Conservation (phyloP, 805 yeast genomes). For the Candida caryicola region DNA sequence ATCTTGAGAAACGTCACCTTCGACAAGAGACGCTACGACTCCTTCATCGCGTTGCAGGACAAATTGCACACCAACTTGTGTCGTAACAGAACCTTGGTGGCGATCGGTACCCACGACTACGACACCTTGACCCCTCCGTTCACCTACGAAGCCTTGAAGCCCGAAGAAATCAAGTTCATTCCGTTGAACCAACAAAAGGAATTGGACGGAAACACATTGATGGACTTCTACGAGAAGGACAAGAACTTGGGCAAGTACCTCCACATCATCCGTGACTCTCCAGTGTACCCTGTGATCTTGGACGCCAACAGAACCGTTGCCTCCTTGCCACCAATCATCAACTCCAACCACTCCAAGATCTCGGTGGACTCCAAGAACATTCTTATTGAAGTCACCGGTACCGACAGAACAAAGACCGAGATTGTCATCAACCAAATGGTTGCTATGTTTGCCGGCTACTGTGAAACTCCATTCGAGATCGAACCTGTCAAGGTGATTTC, state of each 20-base stretch:
- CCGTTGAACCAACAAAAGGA: conserved; percentile 71
- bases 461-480: conserved; percentile 73
- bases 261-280: conserved; percentile 82
- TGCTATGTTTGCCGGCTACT: conserved; percentile 93
- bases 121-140: conserved; percentile 80
- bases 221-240: conserved; percentile 89
- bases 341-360: conserved; percentile 87
- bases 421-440: conserved; percentile 88
- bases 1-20: conserved; percentile 79
- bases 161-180: conserved; percentile 67
- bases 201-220: conserved; percentile 72
- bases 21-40: conserved; percentile 82
- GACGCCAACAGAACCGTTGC: conserved; percentile 76
- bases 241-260: conserved; percentile 86
- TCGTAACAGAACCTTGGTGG: conserved; percentile 95
- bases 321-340: conserved; percentile 96
- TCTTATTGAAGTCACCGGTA: conserved; percentile 91
- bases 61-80: conserved; percentile 92
- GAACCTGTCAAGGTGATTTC: conserved; percentile 89
- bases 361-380: conserved; percentile 80
- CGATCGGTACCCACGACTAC: conserved; percentile 96
- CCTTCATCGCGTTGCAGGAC: conserved; percentile 94
- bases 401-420: conserved; percentile 91
- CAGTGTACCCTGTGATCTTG: conserved; percentile 85
- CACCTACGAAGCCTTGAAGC: conserved; percentile 80